Conservation (phyloP, 164 flowering plant genomes). For the Vitis rupestris region DNA sequence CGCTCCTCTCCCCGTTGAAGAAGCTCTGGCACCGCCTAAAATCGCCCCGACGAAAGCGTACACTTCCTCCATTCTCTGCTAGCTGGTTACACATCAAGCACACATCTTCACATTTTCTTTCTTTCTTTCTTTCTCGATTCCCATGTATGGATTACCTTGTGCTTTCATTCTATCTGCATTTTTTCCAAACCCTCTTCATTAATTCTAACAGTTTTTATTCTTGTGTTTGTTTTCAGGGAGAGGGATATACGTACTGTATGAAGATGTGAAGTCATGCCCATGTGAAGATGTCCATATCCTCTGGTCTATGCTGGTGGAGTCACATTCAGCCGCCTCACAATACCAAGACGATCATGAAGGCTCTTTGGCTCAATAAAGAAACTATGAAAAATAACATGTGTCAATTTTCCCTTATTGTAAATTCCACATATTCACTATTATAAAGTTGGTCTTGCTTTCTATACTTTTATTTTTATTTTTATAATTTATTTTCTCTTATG, state of each 20-base stretch:
- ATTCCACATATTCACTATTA: too few relatives aligned
- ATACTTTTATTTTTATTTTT: too few relatives aligned
- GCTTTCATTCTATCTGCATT: too few relatives aligned
- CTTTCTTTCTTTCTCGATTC: not conserved
- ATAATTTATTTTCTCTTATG: too few relatives aligned
- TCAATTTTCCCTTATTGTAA: too few relatives aligned
- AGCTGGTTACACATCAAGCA: too few relatives aligned
- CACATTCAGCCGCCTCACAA: not conserved
- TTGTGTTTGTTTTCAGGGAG: conserved; percentile 21
- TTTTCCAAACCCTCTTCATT: not conserved
- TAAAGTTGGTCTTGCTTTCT: too few relatives aligned
- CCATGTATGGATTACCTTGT: not conserved
- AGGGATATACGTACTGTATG: conserved; percentile 42
- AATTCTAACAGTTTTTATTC: not conserved
- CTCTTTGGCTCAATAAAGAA: too few relatives aligned
- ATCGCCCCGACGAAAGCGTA: conserved; percentile 40
- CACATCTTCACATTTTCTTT: not conserved
- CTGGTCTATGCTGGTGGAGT: conserved; percentile 42
- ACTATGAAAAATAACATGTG: too few relatives aligned
- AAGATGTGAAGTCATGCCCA: conserved; percentile 48
- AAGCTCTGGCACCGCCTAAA: conserved; percentile 56
- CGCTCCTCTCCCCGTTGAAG: conserved; percentile 62
- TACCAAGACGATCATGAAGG: too few relatives aligned
- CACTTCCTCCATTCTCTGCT: not conserved
- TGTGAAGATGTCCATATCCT: conserved; percentile 48